Evolutionary conservation across 441 rosid species (phyloP).

Genomic region (Populus hybrid): DNA sequence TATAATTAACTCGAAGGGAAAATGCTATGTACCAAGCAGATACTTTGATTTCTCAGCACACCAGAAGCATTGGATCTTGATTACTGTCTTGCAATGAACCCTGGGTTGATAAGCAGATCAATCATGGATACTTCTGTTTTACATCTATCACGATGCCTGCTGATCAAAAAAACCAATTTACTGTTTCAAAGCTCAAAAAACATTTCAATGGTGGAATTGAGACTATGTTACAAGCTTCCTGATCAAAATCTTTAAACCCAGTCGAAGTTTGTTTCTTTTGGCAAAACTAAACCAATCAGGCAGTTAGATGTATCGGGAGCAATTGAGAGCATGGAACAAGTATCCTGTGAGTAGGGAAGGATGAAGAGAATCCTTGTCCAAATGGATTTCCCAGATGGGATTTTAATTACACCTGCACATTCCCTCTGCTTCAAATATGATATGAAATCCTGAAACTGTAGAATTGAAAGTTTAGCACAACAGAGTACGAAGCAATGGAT

Average conservation of each 20-base stretch:
- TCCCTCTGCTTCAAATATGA: conserved; percentile 90
- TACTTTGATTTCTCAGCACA: too few relatives aligned
- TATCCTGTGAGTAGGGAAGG: conserved; percentile 71
- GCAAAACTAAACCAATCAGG: conserved; percentile 80
- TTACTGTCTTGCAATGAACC: too few relatives aligned
- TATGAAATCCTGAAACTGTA: conserved; percentile 89
- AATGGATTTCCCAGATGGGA: conserved; percentile 62
- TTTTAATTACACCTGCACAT: conserved; percentile 94
- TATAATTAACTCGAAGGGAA: too few relatives aligned
- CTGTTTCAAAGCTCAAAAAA: background rate
- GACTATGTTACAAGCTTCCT: background rate
- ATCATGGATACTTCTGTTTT: too few relatives aligned
- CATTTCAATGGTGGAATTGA: background rate
- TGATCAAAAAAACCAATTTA: too few relatives aligned
- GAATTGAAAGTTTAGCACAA: conserved; percentile 1
- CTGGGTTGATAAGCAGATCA: too few relatives aligned
- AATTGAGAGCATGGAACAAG: conserved; percentile 75
- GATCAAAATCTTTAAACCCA: conserved; percentile 21
- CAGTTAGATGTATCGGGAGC: conserved; percentile 46
- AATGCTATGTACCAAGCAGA: too few relatives aligned
- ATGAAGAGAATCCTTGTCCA: conserved; percentile 96
- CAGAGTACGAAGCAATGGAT: background rate
- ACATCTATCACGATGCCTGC: too few relatives aligned
- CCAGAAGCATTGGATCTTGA: too few relatives aligned
- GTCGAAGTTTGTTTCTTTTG: conserved; percentile 74